Percentiles rank a stretch among this genome's conserved stretches.
Conservation (phyloP, 2,329 filamentous ascomycete genomes). For the Aspergillus brunneoviolaceus region DNA sequence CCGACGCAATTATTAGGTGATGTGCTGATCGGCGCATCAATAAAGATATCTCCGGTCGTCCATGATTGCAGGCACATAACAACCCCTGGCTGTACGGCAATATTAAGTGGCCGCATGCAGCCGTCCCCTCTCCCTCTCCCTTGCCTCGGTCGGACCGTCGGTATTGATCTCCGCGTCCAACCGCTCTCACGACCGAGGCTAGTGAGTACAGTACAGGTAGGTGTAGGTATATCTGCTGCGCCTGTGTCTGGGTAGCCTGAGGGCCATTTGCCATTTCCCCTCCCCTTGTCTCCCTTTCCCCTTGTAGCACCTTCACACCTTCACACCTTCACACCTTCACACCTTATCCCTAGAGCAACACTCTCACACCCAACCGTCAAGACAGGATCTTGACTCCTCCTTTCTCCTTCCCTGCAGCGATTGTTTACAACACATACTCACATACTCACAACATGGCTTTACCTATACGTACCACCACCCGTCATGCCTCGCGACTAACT, state of each 20-base stretch:
- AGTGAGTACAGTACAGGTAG: neutral
- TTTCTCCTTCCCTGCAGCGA: neutral
- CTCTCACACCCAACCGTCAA: neutral
- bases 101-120: constrained; percentile 23
- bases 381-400: neutral
- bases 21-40: neutral
- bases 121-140: constrained; percentile 11
- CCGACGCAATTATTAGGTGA: neutral
- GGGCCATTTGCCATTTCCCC: neutral
- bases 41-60: neutral
- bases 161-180: constrained; percentile 20
- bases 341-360: constrained; percentile 3
- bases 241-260: neutral
- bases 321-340: constrained; percentile 1
- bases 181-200: constrained; percentile 1
- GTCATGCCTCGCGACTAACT: constrained; percentile 38
- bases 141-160: constrained; percentile 17
- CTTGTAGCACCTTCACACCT: neutral
- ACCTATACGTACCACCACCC: constrained; percentile 35
- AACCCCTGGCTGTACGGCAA: neutral
- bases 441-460: constrained; percentile 22
- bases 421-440: neutral
- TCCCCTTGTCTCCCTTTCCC: constrained; percentile 2
- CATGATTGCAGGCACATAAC: neutral
- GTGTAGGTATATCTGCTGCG: neutral